phyloP scores from a whole-genome alignment of 1,284 basidiomycete species.

The Boletellus deceptivus region DNA sequence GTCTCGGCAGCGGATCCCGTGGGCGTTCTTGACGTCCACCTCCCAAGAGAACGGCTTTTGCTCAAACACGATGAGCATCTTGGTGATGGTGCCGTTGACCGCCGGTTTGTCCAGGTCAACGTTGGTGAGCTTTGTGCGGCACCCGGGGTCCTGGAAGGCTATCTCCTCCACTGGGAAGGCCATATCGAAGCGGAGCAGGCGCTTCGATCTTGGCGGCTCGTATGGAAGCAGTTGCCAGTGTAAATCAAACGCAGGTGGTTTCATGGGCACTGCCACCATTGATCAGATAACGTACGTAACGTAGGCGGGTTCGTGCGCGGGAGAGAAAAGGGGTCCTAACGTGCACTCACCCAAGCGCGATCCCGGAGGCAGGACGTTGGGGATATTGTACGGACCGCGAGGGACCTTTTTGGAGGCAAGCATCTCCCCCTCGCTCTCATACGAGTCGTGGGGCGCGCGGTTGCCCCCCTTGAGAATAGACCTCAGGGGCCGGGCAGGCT shows the following conservation, averaged over 20 bases:
- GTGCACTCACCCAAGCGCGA: conserved; percentile 27
- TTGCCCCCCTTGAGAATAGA: conserved; percentile 33
- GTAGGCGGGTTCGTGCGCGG: not conserved
- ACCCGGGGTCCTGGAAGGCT: conserved; percentile 13
- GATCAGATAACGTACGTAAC: conserved; percentile 30
- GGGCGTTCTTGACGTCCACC: conserved; percentile 40
- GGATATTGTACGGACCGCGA: conserved; percentile 25
- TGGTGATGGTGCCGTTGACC: conserved; percentile 29
- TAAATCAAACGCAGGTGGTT: conserved; percentile 28
- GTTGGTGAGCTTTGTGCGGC: conserved; percentile 20
- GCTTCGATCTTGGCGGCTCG: conserved; percentile 26
- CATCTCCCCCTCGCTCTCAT: conserved; percentile 32
- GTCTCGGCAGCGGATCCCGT: conserved; percentile 49
- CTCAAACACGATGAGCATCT: conserved; percentile 38
- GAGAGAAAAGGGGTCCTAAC: not conserved
- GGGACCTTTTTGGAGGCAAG: conserved; percentile 23
- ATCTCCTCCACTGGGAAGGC: conserved; percentile 29
- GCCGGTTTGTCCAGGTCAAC: conserved; percentile 37
- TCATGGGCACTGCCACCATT: conserved; percentile 27
- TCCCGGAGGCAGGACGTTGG: conserved; percentile 21
- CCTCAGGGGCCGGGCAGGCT: conserved; percentile 26
- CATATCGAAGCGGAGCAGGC: conserved; percentile 28
- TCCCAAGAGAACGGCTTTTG: conserved; percentile 39
- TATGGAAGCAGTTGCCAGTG: conserved; percentile 45
- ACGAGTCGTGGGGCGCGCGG: conserved; percentile 19